Evolutionary conservation across 306 rosid genomes (phyloP).

Genomic region (Acacia crassicarpa): DNA sequence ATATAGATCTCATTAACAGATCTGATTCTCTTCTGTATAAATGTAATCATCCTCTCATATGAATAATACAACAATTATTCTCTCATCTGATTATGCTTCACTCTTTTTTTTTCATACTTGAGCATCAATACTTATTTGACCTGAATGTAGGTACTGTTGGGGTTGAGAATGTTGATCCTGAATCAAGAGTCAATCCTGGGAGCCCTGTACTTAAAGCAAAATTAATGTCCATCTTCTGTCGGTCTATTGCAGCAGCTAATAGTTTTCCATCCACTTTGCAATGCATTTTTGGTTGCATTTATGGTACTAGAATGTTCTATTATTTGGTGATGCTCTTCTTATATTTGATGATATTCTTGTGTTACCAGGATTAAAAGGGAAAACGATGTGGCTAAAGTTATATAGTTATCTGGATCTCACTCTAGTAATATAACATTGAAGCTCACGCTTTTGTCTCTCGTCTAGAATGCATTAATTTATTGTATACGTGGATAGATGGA

Average conservation of each 20-base stretch:
- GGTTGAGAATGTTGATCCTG: slow-evolving; percentile 58
- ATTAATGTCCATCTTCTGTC: slow-evolving; percentile 90
- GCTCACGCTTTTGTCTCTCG: slow-evolving; percentile 2
- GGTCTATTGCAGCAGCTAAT: slow-evolving; percentile 88
- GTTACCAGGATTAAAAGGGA: slow-evolving; percentile 2
- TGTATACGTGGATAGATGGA: background rate
- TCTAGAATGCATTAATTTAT: background rate
- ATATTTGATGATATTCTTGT: slow-evolving; percentile 26
- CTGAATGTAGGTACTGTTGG: slow-evolving; percentile 69
- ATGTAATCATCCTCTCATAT: no score
- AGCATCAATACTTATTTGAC: slow-evolving; percentile 26
- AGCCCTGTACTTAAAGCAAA: slow-evolving; percentile 73
- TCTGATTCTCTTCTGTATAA: no score
- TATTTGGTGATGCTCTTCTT: slow-evolving; percentile 11
- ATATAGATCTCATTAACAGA: no score
- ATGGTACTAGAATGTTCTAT: slow-evolving; percentile 54
- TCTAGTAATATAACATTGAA: background rate
- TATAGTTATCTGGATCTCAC: background rate
- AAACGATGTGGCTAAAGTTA: slow-evolving; percentile 4
- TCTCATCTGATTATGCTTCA: no score
- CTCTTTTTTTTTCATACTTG: slow-evolving; percentile 6
- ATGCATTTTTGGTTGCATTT: slow-evolving; percentile 94
- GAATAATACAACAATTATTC: no score
- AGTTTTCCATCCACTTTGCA: slow-evolving; percentile 93
- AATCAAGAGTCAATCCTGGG: slow-evolving; percentile 76